phyloP scores from a whole-genome alignment of 345 rosid species.

The Rhodamnia argentea region DNA sequence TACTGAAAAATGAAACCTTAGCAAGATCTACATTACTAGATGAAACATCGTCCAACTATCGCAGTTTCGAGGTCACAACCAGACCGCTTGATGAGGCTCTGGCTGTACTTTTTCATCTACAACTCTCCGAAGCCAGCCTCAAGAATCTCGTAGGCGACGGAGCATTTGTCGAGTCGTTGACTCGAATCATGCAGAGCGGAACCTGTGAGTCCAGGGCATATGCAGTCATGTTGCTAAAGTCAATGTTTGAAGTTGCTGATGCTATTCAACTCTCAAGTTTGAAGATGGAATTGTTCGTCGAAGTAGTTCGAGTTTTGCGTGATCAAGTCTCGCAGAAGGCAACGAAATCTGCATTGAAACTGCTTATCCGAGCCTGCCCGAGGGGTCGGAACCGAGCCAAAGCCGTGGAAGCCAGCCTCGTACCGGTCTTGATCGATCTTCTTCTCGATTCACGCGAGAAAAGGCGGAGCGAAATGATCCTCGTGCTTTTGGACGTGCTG shows the following conservation, averaged over 20 bases:
- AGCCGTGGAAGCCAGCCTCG: slow-evolving; percentile 50
- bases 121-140: slow-evolving; percentile 51
- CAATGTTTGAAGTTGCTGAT: slow-evolving; percentile 45
- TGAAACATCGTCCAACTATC: neutral
- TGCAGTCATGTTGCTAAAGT: slow-evolving; percentile 27
- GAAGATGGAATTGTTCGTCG: slow-evolving; percentile 20
- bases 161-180: slow-evolving; percentile 37
- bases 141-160: slow-evolving; percentile 35
- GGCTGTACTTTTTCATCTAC: slow-evolving; percentile 45
- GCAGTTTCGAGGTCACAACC: slow-evolving; percentile 15
- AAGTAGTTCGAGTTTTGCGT: slow-evolving; percentile 35
- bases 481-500: slow-evolving; percentile 39
- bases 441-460: slow-evolving; percentile 55
- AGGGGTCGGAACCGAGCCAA: slow-evolving; percentile 69
- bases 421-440: slow-evolving; percentile 40
- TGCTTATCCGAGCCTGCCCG: slow-evolving; percentile 33
- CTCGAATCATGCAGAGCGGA: slow-evolving; percentile 32
- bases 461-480: slow-evolving; percentile 34
- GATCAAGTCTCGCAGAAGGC: slow-evolving; percentile 55
- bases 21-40: neutral
- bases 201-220: slow-evolving; percentile 45
- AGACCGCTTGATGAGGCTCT: slow-evolving; percentile 50
- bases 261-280: slow-evolving; percentile 34
- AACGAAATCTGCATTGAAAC: slow-evolving; percentile 45
- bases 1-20: neutral